Evolutionary conservation across 257 asterid species (phyloP).

Genomic region (Linaria vulgaris): DNA sequence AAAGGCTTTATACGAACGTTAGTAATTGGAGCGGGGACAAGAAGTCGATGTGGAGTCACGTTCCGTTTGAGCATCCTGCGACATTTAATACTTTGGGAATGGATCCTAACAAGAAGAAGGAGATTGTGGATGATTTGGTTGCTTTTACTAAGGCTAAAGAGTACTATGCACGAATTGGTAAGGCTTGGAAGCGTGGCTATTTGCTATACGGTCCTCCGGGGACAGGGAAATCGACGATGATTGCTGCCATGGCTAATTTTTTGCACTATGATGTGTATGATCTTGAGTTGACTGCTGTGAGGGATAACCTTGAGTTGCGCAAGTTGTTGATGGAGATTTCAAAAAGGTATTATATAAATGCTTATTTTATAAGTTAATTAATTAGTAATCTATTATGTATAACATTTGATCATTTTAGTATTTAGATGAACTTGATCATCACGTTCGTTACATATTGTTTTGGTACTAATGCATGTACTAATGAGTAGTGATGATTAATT

Average conservation of each 20-base stretch:
- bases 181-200: constrained; percentile 47
- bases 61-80: constrained; percentile 44
- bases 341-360: too few relatives aligned
- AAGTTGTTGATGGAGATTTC: constrained; percentile 38
- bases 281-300: constrained; percentile 42
- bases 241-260: constrained; percentile 49
- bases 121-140: constrained; percentile 34
- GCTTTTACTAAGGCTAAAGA: constrained; percentile 33
- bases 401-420: too few relatives aligned
- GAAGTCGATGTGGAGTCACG: constrained; percentile 28
- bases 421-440: too few relatives aligned
- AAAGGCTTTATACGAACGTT: neutral
- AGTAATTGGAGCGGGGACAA: neutral
- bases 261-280: constrained; percentile 46
- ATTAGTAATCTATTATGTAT: too few relatives aligned
- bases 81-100: constrained; percentile 39
- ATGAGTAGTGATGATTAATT: too few relatives aligned
- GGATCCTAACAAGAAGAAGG: constrained; percentile 36
- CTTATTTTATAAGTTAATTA: too few relatives aligned
- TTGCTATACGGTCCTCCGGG: constrained; percentile 45
- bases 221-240: constrained; percentile 50
- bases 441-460: too few relatives aligned
- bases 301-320: constrained; percentile 37
- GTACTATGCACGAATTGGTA: constrained; percentile 37
- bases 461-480: too few relatives aligned